Base-by-base conservation (phyloP, 768 basidiomycete genomes). In the Tricholoma saponaceum region DNA sequence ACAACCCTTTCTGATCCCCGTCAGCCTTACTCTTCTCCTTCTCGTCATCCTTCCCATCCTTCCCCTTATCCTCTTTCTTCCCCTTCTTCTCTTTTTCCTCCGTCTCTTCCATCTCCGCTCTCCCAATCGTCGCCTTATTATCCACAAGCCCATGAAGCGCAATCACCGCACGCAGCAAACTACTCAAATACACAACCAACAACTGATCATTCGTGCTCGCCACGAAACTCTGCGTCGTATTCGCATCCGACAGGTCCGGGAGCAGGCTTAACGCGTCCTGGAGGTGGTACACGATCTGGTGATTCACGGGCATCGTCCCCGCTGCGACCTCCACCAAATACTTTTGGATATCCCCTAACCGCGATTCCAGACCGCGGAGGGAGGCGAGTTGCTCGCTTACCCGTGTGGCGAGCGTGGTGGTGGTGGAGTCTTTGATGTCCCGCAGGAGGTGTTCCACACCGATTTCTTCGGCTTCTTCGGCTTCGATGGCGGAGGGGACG, bases 401-500 rank as follows among this genome's bases (percentile, higher is more conserved):
- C 51, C 95, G 92, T 0, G 95, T 95, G 5, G 91, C 85, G 55
- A 99, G 87, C 1, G 95, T 96, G 41, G 92, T 94, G 22, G 92
- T 93, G 1, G 93, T 93, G n/a, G 90, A 90, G 70, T 94, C 89
- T 73, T 95, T 94, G 74, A 98, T 95, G 68, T 98, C 97, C 41
- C 96, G 92, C 35, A 98, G 79, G 39, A 99, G 82, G 72, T 98
- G 96, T 74, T 99, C 97, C 43, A 98, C 96, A 22, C 97, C 96
- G 59, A 98, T 98, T 72, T 98, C 97, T 69, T 99, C 93, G 2
- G 93, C 89, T 74, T 95, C 93, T 71, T 94, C 92, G 0, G 92
- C 93, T 72, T 92, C 90, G 66, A 99, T 98, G 16, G 87, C 84
- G 1, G 95, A 96, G 0, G 96, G 93, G 37, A 96, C 91, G 71